A percentile compares a stretch with the other conserved stretches of the same genome.
phyloP scores from a whole-genome alignment of 2,329 filamentous ascomycete genomes.

The Aureobasidium subglaciale region DNA sequence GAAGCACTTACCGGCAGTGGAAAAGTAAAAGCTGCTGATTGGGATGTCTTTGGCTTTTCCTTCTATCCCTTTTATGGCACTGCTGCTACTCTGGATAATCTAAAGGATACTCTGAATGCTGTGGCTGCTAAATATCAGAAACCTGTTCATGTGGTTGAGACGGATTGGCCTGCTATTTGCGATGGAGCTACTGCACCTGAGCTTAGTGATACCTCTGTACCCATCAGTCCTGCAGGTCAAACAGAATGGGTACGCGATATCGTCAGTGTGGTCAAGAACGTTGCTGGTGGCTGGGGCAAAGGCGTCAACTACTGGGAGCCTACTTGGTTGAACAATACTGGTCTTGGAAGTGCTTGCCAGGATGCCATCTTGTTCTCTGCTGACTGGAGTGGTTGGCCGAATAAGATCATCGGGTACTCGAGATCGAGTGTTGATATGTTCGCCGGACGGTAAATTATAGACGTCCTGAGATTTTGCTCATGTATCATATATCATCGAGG shows the following conservation, averaged over 20 bases:
- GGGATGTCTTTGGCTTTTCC: conserved; percentile 26
- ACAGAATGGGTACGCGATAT: conserved; percentile 25
- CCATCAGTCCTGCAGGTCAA: conserved; percentile 24
- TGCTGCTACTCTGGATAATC: conserved; percentile 24
- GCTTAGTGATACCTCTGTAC: conserved; percentile 24
- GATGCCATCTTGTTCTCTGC: conserved; percentile 25
- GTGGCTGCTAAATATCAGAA: conserved; percentile 27
- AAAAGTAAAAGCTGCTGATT: conserved; percentile 23
- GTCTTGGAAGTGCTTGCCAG: conserved; percentile 24
- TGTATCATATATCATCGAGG: too few species aligned
- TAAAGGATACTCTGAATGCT: conserved; percentile 22
- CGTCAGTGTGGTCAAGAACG: conserved; percentile 17
- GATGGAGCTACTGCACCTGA: conserved; percentile 9
- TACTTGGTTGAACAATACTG: conserved; percentile 26
- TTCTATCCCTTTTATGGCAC: conserved; percentile 30
- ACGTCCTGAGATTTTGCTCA: too few species aligned
- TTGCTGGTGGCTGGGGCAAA: conserved; percentile 21
- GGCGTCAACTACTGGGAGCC: conserved; percentile 31
- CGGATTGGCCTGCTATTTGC: conserved; percentile 28
- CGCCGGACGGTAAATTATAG: background rate
- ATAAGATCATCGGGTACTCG: conserved; percentile 22
- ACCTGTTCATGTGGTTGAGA: conserved; percentile 27
- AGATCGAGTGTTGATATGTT: conserved; percentile 27
- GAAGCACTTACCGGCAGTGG: conserved; percentile 24
- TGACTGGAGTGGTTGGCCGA: conserved; percentile 25